Evolutionary conservation across 1,284 basidiomycete species (phyloP).

Genomic region (Cutaneotrichosporon cutaneum): DNA sequence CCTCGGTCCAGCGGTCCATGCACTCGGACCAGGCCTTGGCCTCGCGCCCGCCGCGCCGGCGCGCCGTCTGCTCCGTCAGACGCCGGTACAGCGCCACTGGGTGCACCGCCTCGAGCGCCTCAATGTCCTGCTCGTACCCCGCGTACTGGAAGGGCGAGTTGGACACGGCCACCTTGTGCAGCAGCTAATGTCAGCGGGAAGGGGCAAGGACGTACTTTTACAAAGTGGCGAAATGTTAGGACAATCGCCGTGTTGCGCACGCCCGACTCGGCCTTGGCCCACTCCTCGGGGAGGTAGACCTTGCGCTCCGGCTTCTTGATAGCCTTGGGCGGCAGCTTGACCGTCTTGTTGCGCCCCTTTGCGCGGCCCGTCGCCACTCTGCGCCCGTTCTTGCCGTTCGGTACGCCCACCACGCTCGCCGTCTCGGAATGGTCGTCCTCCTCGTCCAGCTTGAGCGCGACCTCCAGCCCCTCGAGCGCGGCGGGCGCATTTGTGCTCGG

Average conservation of each 20-base stretch:
- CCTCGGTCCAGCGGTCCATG: constrained; percentile 54
- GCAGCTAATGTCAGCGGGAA: constrained; percentile 32
- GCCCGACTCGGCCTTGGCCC: constrained; percentile 45
- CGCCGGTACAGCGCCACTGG: constrained; percentile 51
- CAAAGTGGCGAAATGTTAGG: constrained; percentile 52
- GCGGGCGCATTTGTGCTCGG: constrained; percentile 40
- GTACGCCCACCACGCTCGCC: constrained; percentile 5
- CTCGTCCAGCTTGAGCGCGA: constrained; percentile 26
- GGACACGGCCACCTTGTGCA: constrained; percentile 47
- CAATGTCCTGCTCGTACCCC: constrained; percentile 44
- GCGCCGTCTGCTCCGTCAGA: constrained; percentile 45
- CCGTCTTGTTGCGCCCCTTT: constrained; percentile 28
- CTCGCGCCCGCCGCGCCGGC: constrained; percentile 21
- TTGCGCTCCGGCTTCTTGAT: constrained; percentile 18
- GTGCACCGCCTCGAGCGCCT: constrained; percentile 45
- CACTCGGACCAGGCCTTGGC: constrained; percentile 47
- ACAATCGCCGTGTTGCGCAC: constrained; percentile 51
- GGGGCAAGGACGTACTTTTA: constrained; percentile 26
- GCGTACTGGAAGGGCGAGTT: constrained; percentile 50
- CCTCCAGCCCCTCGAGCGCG: constrained; percentile 44
- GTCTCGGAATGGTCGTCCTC: constrained; percentile 23
- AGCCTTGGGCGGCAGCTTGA: constrained; percentile 26
- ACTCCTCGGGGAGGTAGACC: constrained; percentile 47
- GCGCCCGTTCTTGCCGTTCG: constrained; percentile 27
- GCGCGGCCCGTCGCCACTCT: constrained; percentile 21